Conservation (phyloP, 495 filamentous ascomycete species). For the Physcia stellaris region DNA sequence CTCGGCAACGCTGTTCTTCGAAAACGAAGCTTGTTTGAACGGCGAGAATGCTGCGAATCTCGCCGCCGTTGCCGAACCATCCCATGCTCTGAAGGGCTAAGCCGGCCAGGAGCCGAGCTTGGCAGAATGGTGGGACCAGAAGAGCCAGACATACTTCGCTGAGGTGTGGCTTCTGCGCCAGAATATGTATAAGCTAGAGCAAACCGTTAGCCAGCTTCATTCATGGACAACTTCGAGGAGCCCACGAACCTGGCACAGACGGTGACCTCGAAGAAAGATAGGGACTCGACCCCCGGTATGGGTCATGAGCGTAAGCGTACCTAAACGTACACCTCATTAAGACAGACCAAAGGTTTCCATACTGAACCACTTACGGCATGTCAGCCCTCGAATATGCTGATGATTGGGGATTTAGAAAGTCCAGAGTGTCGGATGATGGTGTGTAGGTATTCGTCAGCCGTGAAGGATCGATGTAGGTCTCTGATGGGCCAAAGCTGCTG, state of each 20-base stretch:
- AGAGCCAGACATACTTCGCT: conserved; percentile 20
- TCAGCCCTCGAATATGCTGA: conserved; percentile 5
- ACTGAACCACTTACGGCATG: conserved; percentile 10
- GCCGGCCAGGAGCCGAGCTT: conserved; percentile 17
- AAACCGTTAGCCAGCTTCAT: neutral
- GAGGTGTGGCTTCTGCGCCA: conserved; percentile 11
- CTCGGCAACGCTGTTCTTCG: conserved; percentile 14
- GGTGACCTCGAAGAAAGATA: conserved; percentile 10
- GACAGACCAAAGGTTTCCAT: too few relatives aligned
- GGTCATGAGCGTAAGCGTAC: too few relatives aligned
- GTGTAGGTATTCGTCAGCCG: too few relatives aligned
- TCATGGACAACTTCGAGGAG: neutral
- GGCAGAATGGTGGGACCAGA: conserved; percentile 17
- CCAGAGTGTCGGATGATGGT: too few relatives aligned
- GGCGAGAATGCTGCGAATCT: conserved; percentile 12
- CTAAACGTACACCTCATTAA: too few relatives aligned
- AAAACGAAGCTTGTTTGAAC: conserved; percentile 12
- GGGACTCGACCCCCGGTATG: conserved; percentile 8
- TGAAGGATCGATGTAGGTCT: conserved; percentile 3
- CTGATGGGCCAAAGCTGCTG: conserved; percentile 8
- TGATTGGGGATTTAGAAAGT: conserved; percentile 6
- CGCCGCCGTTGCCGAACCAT: conserved; percentile 19
- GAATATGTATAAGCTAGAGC: conserved; percentile 11
- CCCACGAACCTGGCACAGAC: conserved; percentile 11
- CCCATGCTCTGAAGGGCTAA: conserved; percentile 14